Evolutionary conservation across 495 filamentous ascomycete species (phyloP).

Genomic region (Penicillium psychrofluorescens): DNA sequence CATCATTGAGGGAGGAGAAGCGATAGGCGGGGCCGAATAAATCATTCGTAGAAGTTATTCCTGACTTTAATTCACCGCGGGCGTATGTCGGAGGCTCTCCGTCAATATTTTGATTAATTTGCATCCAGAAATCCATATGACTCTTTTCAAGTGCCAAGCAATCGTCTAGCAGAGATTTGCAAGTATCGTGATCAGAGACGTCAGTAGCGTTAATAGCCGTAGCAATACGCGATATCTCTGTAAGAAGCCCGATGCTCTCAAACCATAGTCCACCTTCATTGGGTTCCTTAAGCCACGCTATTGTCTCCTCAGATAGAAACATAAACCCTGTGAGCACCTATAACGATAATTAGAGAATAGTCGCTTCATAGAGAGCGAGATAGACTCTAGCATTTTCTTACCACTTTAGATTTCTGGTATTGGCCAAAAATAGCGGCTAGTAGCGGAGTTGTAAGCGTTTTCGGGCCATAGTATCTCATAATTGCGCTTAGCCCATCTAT

Average conservation of each 20-base stretch:
- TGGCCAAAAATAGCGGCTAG: neutral
- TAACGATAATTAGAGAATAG: neutral
- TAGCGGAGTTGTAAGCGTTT: neutral
- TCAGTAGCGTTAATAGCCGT: neutral
- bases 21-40: conserved; percentile 1
- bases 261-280: neutral
- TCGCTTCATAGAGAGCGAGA: neutral
- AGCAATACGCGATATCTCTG: conserved; percentile 1
- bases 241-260: neutral
- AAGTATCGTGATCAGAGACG: neutral
- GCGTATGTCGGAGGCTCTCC: conserved; percentile 1
- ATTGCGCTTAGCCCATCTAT: conserved; percentile 2
- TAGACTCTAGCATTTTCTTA: neutral
- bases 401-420: conserved; percentile 1
- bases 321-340: conserved; percentile 1
- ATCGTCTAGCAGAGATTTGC: conserved; percentile 1
- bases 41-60: neutral
- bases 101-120: neutral
- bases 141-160: neutral
- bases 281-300: conserved; percentile 2
- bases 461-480: neutral
- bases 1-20: neutral
- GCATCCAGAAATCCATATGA: neutral
- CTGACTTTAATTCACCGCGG: neutral
- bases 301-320: neutral